Evolutionary conservation across 2,329 filamentous ascomycete species (phyloP), one percentile per base, ranked within the genome.

Genomic region (Colletotrichum australisinense): DNA sequence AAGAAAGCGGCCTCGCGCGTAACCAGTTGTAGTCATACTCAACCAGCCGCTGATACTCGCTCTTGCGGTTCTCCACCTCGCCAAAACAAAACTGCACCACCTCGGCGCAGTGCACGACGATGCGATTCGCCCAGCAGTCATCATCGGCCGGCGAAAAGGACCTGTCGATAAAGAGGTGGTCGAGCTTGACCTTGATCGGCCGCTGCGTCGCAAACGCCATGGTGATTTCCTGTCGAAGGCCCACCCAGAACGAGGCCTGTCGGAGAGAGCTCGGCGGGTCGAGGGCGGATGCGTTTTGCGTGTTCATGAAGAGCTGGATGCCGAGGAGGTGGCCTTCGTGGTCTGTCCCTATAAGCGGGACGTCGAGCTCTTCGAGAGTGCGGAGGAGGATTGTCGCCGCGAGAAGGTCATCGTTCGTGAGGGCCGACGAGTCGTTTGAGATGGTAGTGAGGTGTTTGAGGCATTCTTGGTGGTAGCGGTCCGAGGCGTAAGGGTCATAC

Each of bases 51-150:
- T 78, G 81, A 83, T 88, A 90, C 24, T 80, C 76, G 2, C 74
- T 70, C 46, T 78, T 74, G 72, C 74, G 56, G 64, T 80, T 74
- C 70, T 81, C 74, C 77, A 78, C 75, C 26, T 85, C 81, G 2
- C 86, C 85, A 75, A 92, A 92, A 78, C 91, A 93, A 76, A 88
- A 91, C 73, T 91, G 89, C 19, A 93, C 81, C 1, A 92, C 88
- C 74, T 92, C 89, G n/a, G 90, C 90, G 67, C 90, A 90, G 76
- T 91, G 88, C 3, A 90, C 86, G 0, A 93, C 86, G 19, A 90
- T 88, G 19, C 90, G 85, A 78, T 92, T 91, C 2, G 90, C 87
- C 89, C 89, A 91, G 72, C 86, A 87, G 74, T 91, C 89, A 56
- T 86, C 85, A 26, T 73, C 70, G 0, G 85, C 82, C 0, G 83